Conservation (phyloP, 2,329 filamentous ascomycete genomes). For the Blastomyces percursus region DNA sequence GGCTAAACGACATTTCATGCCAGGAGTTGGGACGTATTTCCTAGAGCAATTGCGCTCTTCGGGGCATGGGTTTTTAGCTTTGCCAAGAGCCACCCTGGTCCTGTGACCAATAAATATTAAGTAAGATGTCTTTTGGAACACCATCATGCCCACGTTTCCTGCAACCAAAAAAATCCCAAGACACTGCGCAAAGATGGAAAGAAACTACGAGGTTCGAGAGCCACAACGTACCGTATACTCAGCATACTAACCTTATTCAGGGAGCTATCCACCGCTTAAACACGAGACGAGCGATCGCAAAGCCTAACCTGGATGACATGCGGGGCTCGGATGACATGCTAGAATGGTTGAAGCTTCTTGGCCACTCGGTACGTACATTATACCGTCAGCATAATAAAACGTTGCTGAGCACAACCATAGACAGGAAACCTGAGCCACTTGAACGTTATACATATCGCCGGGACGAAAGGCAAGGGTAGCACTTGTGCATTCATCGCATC, state of each 20-base stretch:
- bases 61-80: background rate
- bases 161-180: background rate
- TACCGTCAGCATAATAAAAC: background rate
- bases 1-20: background rate
- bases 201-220: background rate
- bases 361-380: background rate
- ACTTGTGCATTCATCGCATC: slow-evolving; percentile 12
- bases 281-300: background rate
- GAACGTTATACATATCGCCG: slow-evolving; percentile 12
- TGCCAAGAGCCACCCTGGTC: too few relatives aligned
- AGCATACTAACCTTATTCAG: background rate
- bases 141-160: background rate
- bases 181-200: background rate
- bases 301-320: background rate
- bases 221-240: background rate
- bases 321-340: background rate
- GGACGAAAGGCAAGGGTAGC: slow-evolving; percentile 12
- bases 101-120: background rate
- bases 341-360: background rate
- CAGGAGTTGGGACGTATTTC: background rate
- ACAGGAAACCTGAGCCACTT: background rate
- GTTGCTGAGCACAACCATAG: background rate
- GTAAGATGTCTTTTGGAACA: background rate
- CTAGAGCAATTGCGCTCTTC: background rate
- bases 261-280: background rate